Evolutionary conservation across 2,329 filamentous ascomycete genomes (phyloP).

Genomic region (Xylaria sp.): DNA sequence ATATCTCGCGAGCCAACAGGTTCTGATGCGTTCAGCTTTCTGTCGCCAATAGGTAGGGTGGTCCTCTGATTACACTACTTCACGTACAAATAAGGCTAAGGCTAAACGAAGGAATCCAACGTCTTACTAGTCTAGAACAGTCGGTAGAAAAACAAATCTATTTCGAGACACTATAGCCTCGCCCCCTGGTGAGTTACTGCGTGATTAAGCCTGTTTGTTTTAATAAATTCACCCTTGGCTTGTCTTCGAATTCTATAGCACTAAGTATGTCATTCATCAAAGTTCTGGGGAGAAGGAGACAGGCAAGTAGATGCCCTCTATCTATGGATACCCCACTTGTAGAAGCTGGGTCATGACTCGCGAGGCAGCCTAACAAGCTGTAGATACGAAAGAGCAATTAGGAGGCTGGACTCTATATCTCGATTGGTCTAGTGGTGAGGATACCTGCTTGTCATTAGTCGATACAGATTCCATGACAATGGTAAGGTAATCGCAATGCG

Average conservation of each 20-base stretch:
- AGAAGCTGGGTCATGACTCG: neutral
- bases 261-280: neutral
- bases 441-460: constrained; percentile 28
- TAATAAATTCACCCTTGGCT: neutral
- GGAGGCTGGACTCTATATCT: constrained; percentile 4
- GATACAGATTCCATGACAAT: constrained; percentile 5
- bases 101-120: neutral
- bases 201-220: neutral
- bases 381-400: neutral
- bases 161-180: neutral
- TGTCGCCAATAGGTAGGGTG: neutral
- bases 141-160: neutral
- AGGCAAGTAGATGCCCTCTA: neutral
- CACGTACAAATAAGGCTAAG: neutral
- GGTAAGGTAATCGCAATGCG: constrained; percentile 21
- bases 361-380: neutral
- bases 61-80: neutral
- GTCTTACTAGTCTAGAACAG: neutral
- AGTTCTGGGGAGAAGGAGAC: neutral
- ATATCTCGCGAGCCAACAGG: neutral
- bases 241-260: neutral
- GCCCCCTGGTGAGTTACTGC: neutral
- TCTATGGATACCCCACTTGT: neutral
- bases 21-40: neutral
- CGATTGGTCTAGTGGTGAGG: constrained; percentile 32